These are phyloP conservation scores for Termitomyces sp. DNA, from an alignment of 768 basidiomycete species.

Conservation along the genomic window DNA sequence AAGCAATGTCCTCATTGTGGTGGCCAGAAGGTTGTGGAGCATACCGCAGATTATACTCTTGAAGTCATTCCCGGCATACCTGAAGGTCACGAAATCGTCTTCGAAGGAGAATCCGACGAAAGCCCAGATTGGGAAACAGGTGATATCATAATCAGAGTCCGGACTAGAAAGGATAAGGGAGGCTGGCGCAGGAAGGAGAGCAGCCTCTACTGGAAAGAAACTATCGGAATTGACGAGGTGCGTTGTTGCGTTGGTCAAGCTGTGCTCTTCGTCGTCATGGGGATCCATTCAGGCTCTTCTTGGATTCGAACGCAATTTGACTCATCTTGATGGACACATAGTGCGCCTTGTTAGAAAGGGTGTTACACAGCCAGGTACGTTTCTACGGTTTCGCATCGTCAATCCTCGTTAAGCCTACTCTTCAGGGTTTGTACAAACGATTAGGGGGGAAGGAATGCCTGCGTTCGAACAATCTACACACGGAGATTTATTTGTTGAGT, in stretches of 20 bases:
- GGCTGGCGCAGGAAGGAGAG: conserved; percentile 87
- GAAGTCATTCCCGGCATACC: conserved; percentile 87
- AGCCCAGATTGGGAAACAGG: conserved; percentile 95
- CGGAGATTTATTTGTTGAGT: conserved; percentile 91
- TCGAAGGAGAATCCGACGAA: conserved; percentile 97
- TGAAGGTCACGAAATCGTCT: conserved; percentile 89
- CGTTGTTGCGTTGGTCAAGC: conserved; percentile 13
- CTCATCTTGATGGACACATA: conserved; percentile 84
- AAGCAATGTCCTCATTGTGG: conserved; percentile 77
- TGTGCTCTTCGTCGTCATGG: background rate
- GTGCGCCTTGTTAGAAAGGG: conserved; percentile 65
- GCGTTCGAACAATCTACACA: conserved; percentile 50
- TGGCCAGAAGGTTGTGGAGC: conserved; percentile 78
- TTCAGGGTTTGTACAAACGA: conserved; percentile 76
- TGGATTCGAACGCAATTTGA: conserved; percentile 90
- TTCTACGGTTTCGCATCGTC: background rate
- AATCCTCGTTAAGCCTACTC: background rate
- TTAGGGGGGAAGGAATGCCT: conserved; percentile 91
- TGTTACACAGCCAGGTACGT: conserved; percentile 87
- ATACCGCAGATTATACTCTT: conserved; percentile 76
- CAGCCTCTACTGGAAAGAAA: conserved; percentile 89
- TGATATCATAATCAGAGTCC: conserved; percentile 82
- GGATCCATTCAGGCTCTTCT: conserved; percentile 76
- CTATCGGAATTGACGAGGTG: conserved; percentile 89
- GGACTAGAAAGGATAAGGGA: conserved; percentile 72